phyloP scores from a whole-genome alignment of 345 rosid species.

The Linum trigynum region DNA sequence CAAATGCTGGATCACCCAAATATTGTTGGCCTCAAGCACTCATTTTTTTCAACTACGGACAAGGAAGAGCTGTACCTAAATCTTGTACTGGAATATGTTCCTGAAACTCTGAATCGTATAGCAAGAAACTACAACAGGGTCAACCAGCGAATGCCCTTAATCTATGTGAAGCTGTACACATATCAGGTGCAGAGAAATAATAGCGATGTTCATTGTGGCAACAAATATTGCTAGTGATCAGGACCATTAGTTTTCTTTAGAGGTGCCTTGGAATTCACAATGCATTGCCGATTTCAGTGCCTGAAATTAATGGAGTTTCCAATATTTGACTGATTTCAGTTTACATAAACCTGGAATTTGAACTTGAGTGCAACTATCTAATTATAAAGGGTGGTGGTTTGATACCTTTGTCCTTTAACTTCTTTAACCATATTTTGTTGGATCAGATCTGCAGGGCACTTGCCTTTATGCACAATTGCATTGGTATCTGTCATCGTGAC shows the following conservation, averaged over 20 bases:
- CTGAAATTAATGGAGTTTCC: background rate
- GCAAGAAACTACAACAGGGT: slow-evolving; percentile 75
- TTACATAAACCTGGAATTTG: background rate
- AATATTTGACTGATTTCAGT: background rate
- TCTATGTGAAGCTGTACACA: slow-evolving; percentile 85
- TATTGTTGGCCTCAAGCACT: slow-evolving; percentile 74
- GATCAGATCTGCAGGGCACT: slow-evolving; percentile 94
- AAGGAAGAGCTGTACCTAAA: slow-evolving; percentile 92
- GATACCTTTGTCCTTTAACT: background rate
- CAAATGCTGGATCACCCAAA: slow-evolving; percentile 89
- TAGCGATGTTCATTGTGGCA: background rate
- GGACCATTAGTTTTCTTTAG: background rate
- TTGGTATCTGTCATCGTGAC: slow-evolving; percentile 95
- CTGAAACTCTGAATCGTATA: slow-evolving; percentile 77
- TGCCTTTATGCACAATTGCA: slow-evolving; percentile 71
- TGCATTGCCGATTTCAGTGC: background rate
- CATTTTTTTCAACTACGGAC: slow-evolving; percentile 89
- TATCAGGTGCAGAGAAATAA: slow-evolving; percentile 53
- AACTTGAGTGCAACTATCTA: background rate
- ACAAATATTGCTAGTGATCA: background rate
- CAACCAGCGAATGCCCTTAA: slow-evolving; percentile 80
- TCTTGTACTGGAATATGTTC: slow-evolving; percentile 93
- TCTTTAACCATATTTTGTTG: slow-evolving; percentile 14
- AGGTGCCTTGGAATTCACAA: background rate
- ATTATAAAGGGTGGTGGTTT: background rate